A percentile compares a stretch with the other conserved stretches of the same genome.
These are phyloP conservation scores for Leishmania mexicana DNA, from an alignment of 208 protist genomes.

Conservation along the genomic window DNA sequence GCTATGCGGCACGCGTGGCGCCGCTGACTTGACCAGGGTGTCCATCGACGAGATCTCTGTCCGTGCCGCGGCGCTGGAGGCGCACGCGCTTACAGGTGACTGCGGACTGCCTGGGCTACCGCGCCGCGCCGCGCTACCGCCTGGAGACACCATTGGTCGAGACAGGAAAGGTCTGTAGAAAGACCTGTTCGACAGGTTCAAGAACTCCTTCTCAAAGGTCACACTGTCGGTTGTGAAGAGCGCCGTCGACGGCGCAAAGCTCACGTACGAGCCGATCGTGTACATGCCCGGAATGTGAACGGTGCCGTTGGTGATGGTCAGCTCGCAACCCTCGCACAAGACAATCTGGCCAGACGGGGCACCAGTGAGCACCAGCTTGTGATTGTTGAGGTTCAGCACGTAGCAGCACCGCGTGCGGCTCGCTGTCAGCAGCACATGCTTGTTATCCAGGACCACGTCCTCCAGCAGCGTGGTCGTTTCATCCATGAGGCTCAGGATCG, in stretches of 20 bases:
- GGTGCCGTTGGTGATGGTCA: slow-evolving; percentile 88
- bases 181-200: slow-evolving; percentile 35
- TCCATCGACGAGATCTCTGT: slow-evolving; percentile 11
- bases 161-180: slow-evolving; percentile 27
- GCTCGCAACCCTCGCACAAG: slow-evolving; percentile 74
- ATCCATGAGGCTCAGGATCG: slow-evolving; percentile 53
- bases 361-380: slow-evolving; percentile 58
- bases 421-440: slow-evolving; percentile 68
- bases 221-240: slow-evolving; percentile 61
- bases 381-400: slow-evolving; percentile 68
- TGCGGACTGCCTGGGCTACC: background rate
- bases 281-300: slow-evolving; percentile 82
- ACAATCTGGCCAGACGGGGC: slow-evolving; percentile 66
- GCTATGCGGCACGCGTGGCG: background rate
- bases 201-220: slow-evolving; percentile 68
- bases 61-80: slow-evolving; percentile 4
- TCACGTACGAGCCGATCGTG: slow-evolving; percentile 82
- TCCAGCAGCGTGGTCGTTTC: slow-evolving; percentile 51
- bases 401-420: slow-evolving; percentile 73
- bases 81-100: slow-evolving; percentile 14
- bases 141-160: slow-evolving; percentile 5
- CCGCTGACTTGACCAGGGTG: background rate
- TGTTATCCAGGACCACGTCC: slow-evolving; percentile 68
- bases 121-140: background rate
- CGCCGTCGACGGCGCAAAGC: slow-evolving; percentile 61